Conservation (phyloP, 345 rosid genomes). For the Laguncularia racemosa region DNA sequence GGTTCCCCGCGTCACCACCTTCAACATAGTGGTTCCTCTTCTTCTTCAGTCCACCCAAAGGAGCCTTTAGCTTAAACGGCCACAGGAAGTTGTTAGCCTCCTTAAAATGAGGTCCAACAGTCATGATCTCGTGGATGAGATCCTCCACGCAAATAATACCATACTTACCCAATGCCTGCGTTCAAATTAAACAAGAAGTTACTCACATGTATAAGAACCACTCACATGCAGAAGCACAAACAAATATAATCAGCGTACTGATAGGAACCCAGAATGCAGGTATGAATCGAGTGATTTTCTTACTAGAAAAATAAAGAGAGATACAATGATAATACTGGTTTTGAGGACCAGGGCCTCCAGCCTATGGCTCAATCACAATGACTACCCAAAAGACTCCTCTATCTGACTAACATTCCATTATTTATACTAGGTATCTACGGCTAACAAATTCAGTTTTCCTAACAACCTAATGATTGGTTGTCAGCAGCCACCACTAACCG, state of each 20-base stretch:
- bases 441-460: no score
- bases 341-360: not conserved
- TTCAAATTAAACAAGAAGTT: not conserved
- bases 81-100: slow-evolving; percentile 83
- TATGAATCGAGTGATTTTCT: no score
- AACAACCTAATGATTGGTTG: no score
- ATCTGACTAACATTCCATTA: no score
- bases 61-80: slow-evolving; percentile 97
- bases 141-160: slow-evolving; percentile 77
- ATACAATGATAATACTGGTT: no score
- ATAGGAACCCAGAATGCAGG: no score
- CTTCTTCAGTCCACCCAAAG: slow-evolving; percentile 75
- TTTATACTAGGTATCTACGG: no score
- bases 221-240: not conserved
- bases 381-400: no score
- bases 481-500: no score
- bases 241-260: not conserved
- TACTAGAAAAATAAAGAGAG: no score
- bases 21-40: slow-evolving; percentile 95
- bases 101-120: slow-evolving; percentile 92
- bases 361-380: no score
- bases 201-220: not conserved
- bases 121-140: slow-evolving; percentile 78
- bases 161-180: slow-evolving; percentile 58
- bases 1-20: slow-evolving; percentile 90